These are phyloP conservation scores for Hygrophila difformis DNA, from an alignment of 257 asterid species.

Conservation along the genomic window DNA sequence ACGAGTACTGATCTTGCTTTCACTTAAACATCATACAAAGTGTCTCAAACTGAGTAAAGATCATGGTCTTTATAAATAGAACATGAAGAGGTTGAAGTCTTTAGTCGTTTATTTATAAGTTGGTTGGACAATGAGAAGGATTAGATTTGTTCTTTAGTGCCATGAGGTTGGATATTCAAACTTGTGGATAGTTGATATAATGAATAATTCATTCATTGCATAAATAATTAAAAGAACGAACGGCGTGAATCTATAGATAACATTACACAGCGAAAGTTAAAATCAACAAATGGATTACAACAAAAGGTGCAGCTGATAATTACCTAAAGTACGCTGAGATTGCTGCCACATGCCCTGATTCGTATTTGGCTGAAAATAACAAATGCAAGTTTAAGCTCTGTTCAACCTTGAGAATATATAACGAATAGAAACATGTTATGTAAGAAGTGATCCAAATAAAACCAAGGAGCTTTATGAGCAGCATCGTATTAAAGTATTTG, in stretches of 20 bases:
- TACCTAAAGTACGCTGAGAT: constrained; percentile 14
- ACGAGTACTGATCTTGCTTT: neutral
- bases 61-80: neutral
- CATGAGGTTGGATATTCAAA: neutral
- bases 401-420: constrained; percentile 2
- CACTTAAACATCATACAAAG: neutral
- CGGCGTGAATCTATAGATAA: no score
- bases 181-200: neutral
- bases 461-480: no score
- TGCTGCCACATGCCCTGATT: constrained; percentile 20
- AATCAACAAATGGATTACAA: neutral
- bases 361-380: constrained; percentile 6
- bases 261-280: no score
- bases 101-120: no score
- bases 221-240: neutral
- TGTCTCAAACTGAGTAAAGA: neutral
- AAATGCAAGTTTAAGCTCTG: neutral
- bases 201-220: neutral
- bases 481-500: no score
- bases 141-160: neutral
- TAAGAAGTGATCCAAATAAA: no score
- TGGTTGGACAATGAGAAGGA: neutral
- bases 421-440: neutral
- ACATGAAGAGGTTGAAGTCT: no score
- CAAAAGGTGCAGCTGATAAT: neutral